phyloP scores from a whole-genome alignment of 208 protist species.

The Acanthamoeba royreba region DNA sequence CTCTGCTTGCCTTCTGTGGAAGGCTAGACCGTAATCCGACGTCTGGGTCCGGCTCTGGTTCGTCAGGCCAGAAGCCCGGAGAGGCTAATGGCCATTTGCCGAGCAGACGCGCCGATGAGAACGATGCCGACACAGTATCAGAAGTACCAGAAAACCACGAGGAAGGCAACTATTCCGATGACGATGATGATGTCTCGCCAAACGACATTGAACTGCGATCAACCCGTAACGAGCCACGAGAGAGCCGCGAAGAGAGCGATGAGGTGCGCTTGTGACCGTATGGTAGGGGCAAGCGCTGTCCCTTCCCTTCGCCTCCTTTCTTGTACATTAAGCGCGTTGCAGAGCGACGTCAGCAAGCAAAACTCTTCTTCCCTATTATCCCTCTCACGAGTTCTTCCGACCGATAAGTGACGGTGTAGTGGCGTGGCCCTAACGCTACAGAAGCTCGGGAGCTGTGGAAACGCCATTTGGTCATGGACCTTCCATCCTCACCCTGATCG shows the following conservation, averaged over 20 bases:
- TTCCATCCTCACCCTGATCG: too few species aligned
- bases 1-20: not conserved
- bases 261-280: not conserved
- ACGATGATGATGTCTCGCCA: not conserved
- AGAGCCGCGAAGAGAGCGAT: not conserved
- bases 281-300: too few species aligned
- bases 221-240: not conserved
- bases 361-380: too few species aligned
- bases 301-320: too few species aligned
- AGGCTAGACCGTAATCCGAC: not conserved
- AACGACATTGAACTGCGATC: not conserved
- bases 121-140: not conserved
- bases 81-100: not conserved
- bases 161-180: not conserved
- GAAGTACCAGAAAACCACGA: not conserved
- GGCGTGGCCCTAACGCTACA: too few species aligned
- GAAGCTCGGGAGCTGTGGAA: too few species aligned
- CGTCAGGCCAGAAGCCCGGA: not conserved
- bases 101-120: not conserved
- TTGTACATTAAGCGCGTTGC: too few species aligned
- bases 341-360: too few species aligned
- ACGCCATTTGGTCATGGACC: too few species aligned
- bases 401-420: too few species aligned
- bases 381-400: too few species aligned
- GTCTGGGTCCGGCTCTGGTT: not conserved